Evolutionary conservation across 2,329 filamentous ascomycete genomes (phyloP), one percentile per base, ranked within the genome.

Genomic region (Fusarium fracticaudum): DNA sequence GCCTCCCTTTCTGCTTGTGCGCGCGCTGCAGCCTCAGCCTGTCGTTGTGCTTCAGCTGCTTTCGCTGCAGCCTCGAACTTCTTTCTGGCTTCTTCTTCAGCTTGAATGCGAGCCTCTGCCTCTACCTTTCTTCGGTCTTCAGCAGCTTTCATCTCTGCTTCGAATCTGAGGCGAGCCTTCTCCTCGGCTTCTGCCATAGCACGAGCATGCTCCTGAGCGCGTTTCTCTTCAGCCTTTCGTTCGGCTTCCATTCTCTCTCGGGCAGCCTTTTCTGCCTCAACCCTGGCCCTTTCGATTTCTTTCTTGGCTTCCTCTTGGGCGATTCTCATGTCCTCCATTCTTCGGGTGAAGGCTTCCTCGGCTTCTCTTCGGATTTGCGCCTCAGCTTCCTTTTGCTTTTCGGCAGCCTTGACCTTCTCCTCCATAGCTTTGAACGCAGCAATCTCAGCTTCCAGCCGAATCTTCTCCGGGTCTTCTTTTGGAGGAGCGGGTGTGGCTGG

Each of bases 401-500:
- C 84, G 15, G 83, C 84, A 17, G 85, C 85, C 60, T 86, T 86
- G 68, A 83, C 84, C 71, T 81, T 83, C 37, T 84, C 85, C 64
- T 86, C 82, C 37, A 84, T 84, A 8, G 81, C 83, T 70, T 89
- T 85, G 48, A 89, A 84, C 15, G 83, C 82, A 18, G 86, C 85
- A 22, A 93, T 81, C 75, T 92, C 87, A 71, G 89, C 86, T 70
- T 91, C 87, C 64, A 92, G 86, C n/a, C 85, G 85, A 71, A 92
- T 84, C 76, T 90, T 90, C 64, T 92, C 88, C 4, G 88, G 86
- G 60, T 92, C 89, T 22, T 79, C 88, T 37, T 79, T 78, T 9
- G 77, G 78, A 18, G 80, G 79, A 20, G 82, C 82, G 65, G 84
- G 84, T 11, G 83, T 83, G 2, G 84, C 82, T 5, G 85, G 84